A percentile compares a stretch with the other conserved stretches of the same genome.
phyloP scores from a whole-genome alignment of 1,139 yeast species.

The Taphrina wiesneri region DNA sequence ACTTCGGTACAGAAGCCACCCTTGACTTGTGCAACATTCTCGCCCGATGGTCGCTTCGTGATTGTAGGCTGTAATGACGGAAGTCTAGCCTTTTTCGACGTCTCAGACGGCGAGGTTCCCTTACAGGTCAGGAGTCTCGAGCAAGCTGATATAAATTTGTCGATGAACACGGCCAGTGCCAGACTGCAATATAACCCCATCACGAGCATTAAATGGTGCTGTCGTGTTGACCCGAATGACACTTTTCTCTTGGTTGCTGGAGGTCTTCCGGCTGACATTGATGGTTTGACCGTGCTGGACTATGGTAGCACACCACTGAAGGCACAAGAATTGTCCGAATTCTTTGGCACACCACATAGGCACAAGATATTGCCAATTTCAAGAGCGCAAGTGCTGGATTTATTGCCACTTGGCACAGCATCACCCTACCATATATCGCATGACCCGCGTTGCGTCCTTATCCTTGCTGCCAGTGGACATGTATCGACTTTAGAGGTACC shows the following conservation, averaged over 20 bases:
- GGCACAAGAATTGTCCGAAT: conserved; percentile 76
- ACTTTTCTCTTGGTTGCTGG: conserved; percentile 75
- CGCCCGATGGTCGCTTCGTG: conserved; percentile 88
- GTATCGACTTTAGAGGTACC: conserved; percentile 57
- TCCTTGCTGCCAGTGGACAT: conserved; percentile 62
- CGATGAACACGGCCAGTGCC: conserved; percentile 43
- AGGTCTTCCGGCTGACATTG: conserved; percentile 56
- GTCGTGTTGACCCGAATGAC: conserved; percentile 67
- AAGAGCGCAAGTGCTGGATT: conserved; percentile 50
- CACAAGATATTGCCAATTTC: conserved; percentile 58
- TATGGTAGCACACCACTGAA: conserved; percentile 79
- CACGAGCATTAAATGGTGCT: conserved; percentile 63
- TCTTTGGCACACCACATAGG: conserved; percentile 66
- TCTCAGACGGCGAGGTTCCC: conserved; percentile 64
- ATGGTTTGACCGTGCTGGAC: conserved; percentile 64
- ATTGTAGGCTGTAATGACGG: conserved; percentile 79
- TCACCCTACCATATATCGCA: conserved; percentile 72
- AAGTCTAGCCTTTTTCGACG: conserved; percentile 89
- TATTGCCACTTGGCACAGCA: conserved; percentile 55
- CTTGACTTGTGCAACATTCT: conserved; percentile 69
- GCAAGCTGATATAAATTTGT: conserved; percentile 64
- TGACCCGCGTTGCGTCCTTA: conserved; percentile 62
- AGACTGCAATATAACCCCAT: conserved; percentile 46
- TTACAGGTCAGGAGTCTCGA: conserved; percentile 72
- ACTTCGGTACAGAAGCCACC: conserved; percentile 53